A percentile compares a stretch with the other conserved stretches of the same genome.
Evolutionary conservation across 2,329 filamentous ascomycete species (phyloP).

Genomic region (Fusarium paranaense): DNA sequence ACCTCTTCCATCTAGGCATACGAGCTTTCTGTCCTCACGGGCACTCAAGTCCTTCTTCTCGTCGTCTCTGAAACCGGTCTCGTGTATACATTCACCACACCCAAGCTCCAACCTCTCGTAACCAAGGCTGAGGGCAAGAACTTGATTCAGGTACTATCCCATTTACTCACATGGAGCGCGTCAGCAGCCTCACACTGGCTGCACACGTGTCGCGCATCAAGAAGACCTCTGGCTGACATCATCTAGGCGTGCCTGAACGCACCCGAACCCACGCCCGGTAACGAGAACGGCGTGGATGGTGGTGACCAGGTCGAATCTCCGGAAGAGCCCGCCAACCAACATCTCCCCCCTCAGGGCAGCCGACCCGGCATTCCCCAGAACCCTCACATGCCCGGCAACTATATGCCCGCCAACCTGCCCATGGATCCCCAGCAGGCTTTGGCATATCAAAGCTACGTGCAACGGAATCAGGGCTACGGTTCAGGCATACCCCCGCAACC

Average conservation of each 20-base stretch:
- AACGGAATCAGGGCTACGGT: constrained; percentile 74
- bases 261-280: constrained; percentile 85
- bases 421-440: constrained; percentile 83
- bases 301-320: constrained; percentile 86
- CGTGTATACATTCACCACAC: constrained; percentile 98
- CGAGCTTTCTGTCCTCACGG: constrained; percentile 95
- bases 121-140: constrained; percentile 99
- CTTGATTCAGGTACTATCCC: constrained; percentile 84
- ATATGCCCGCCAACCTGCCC: constrained; percentile 69
- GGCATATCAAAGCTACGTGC: constrained; percentile 86
- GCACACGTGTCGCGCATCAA: background rate
- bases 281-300: constrained; percentile 84
- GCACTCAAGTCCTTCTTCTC: constrained; percentile 95
- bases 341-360: constrained; percentile 73
- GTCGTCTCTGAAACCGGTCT: constrained; percentile 97
- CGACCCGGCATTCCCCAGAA: constrained; percentile 75
- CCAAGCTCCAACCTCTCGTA: constrained; percentile 96
- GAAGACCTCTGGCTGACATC: constrained; percentile 19
- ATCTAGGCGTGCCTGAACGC: constrained; percentile 94
- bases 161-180: background rate
- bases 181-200: background rate
- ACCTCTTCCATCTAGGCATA: constrained; percentile 75
- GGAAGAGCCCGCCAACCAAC: constrained; percentile 84
- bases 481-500: constrained; percentile 83
- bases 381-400: constrained; percentile 72